Evolutionary conservation across 768 basidiomycete species (phyloP), one percentile per base, ranked within the genome.

Genomic region (Leccinellum albellum): DNA sequence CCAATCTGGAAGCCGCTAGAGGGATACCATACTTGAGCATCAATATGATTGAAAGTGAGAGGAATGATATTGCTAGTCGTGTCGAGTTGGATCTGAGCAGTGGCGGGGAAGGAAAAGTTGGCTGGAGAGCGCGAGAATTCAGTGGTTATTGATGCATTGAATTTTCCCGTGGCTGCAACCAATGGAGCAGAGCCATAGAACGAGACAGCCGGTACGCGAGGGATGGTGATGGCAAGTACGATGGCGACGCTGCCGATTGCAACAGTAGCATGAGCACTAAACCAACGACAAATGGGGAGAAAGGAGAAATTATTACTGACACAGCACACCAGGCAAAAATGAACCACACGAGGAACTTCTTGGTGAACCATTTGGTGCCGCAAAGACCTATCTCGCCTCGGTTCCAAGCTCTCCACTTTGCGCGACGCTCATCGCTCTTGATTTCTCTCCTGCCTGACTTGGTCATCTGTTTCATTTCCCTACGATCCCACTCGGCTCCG

Each of bases 21-120:
- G 28, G 88, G 76, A 65, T 94, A 91, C 64, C 76, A 91, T 3
- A 96, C 75, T 28, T 79, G 68, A 0, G 89, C 94, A 50, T 77
- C 74, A 49, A 97, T 75, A 61, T 79, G 75, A 35, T 76, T 82
- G 75, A 95, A 86, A 35, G 81, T 84, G 48, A 94, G 69, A 4
- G 94, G 94, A 13, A 96, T 76, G 67, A 83, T 89, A 65, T 89
- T 94, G 63, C 74, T 73, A 14, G 73, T 75, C 9, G 91, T 93
- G 73, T 96, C 83, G 50, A 91, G 79, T 73, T 91, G 81, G 12
- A 98, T 75, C 21, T 86, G 79, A 17, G 92, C 83, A 45, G 79
- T 77, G 0, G 86, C 91, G 3, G 89, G 82, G 79, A 98, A 98
- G 33, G 88, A 84, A 73, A 96, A 98, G 73, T 96, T 96, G 54